Evolutionary conservation across 768 basidiomycete genomes (phyloP).

Genomic region (Tubosaeta brunneosetosa): DNA sequence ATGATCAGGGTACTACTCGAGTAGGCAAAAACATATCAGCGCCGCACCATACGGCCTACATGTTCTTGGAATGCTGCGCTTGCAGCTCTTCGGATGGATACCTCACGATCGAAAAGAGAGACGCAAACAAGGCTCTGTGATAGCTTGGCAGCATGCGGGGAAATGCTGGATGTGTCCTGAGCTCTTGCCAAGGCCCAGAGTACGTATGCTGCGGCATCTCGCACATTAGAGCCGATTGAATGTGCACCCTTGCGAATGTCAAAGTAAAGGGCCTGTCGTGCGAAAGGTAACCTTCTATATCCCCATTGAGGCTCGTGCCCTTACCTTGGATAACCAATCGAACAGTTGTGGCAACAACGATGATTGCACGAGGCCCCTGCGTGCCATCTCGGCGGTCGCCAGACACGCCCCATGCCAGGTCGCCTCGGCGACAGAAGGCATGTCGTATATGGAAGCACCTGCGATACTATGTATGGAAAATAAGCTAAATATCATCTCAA

Average conservation of each 20-base stretch:
- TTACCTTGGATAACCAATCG: slow-evolving; percentile 77
- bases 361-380: slow-evolving; percentile 65
- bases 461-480: slow-evolving; percentile 71
- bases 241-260: slow-evolving; percentile 90
- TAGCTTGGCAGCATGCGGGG: slow-evolving; percentile 58
- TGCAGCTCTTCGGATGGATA: slow-evolving; percentile 90
- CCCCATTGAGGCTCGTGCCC: slow-evolving; percentile 7
- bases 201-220: slow-evolving; percentile 92
- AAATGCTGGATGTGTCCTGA: slow-evolving; percentile 53
- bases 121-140: slow-evolving; percentile 72
- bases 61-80: slow-evolving; percentile 98
- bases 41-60: slow-evolving; percentile 84
- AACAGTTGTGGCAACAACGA: slow-evolving; percentile 60
- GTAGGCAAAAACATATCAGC: background rate
- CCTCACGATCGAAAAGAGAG: slow-evolving; percentile 87
- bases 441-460: slow-evolving; percentile 61
- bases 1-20: slow-evolving; percentile 12
- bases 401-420: slow-evolving; percentile 96
- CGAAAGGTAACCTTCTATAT: slow-evolving; percentile 10
- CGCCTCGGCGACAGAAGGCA: slow-evolving; percentile 73
- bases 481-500: slow-evolving; percentile 71
- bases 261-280: slow-evolving; percentile 76
- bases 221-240: slow-evolving; percentile 90
- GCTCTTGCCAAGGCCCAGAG: slow-evolving; percentile 91
- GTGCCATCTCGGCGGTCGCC: slow-evolving; percentile 88